Evolutionary conservation across 2,329 filamentous ascomycete species (phyloP), one percentile per base, ranked within the genome.

Genomic region (Alternaria ventricosa): DNA sequence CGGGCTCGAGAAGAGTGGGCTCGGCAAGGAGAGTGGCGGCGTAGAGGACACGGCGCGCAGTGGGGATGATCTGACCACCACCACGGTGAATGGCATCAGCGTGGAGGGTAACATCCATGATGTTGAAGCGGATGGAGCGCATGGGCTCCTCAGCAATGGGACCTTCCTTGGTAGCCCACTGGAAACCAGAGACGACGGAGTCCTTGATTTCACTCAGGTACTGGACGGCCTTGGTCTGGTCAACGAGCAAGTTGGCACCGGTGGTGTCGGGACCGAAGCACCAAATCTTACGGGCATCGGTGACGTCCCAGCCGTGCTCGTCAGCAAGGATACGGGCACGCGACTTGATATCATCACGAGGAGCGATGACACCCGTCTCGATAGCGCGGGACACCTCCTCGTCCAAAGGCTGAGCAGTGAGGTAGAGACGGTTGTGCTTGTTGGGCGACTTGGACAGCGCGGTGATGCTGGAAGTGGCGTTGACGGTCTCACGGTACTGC

Each of bases 191-290:
- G 81, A 98, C 94, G 77, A 98, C 91, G 67, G 95, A 98, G 82
- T 99, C 96, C 92, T 99, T 99, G 90, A 99, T 99, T 92, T 99
- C 96, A 88, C 93, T 96, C 81, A 99, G 89, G 91, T 98, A 99
- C 88, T 99, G 96, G 74, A 99, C 96, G 78, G 96, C 96, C 93
- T 98, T 99, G 89, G 95, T 97, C 91, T 98, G 96, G 86, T 99
- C 96, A 81, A 99, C 90, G 77, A 99, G 88, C 89, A 99, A 87
- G 90, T 99, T 99, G 89, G 96, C 91, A 84, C 96, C 96, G 81
- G 87, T 96, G 83, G 94, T 97, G 85, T 99, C 96, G 78, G 96
- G 96, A 85, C 96, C 96, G 87, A 99, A 99, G 83, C 93, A 96
- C 96, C 96, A 99, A 84, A 99, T 99, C 93, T 99, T 99, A 87